Conservation (phyloP, 192 early-diverging fungal species). For the Jimgerdemannia lactiflua region DNA sequence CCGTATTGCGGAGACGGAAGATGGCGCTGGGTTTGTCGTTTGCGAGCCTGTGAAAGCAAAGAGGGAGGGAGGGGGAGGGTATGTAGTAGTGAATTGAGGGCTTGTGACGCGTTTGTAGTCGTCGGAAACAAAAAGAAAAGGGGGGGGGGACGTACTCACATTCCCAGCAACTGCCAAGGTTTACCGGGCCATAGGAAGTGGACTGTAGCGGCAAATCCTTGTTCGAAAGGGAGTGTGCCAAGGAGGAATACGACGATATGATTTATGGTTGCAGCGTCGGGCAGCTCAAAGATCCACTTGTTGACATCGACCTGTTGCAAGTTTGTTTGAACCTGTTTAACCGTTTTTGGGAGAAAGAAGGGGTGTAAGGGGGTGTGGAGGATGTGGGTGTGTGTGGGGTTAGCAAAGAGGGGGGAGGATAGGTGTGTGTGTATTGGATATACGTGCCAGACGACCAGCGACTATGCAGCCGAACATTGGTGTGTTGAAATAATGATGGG, state of each 20-base stretch:
- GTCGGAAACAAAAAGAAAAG: background rate
- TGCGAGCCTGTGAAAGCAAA: constrained; percentile 47
- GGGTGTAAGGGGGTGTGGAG: background rate
- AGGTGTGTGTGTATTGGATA: background rate
- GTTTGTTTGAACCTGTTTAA: constrained; percentile 82
- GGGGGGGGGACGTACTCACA: constrained; percentile 29
- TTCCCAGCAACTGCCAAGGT: constrained; percentile 75
- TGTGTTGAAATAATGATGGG: background rate
- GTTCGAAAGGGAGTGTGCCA: constrained; percentile 82
- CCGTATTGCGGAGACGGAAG: constrained; percentile 48
- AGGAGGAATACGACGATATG: constrained; percentile 94
- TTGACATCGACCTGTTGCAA: constrained; percentile 82
- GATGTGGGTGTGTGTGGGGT: background rate
- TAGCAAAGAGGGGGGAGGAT: constrained; percentile 1
- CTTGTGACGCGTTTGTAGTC: background rate
- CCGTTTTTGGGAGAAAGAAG: background rate
- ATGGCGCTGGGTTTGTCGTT: constrained; percentile 85
- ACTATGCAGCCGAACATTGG: constrained; percentile 93
- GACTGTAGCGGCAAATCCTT: constrained; percentile 90
- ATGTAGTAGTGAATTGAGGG: background rate
- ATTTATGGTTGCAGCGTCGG: constrained; percentile 84
- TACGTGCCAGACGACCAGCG: constrained; percentile 74
- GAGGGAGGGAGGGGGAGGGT: background rate
- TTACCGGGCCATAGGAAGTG: constrained; percentile 88
- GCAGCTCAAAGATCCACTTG: constrained; percentile 89